A percentile compares a stretch with the other conserved stretches of the same genome.
These are phyloP conservation scores for Berkeleyomyces basicola DNA, from an alignment of 2,329 filamentous ascomycete species.

Conservation along the genomic window DNA sequence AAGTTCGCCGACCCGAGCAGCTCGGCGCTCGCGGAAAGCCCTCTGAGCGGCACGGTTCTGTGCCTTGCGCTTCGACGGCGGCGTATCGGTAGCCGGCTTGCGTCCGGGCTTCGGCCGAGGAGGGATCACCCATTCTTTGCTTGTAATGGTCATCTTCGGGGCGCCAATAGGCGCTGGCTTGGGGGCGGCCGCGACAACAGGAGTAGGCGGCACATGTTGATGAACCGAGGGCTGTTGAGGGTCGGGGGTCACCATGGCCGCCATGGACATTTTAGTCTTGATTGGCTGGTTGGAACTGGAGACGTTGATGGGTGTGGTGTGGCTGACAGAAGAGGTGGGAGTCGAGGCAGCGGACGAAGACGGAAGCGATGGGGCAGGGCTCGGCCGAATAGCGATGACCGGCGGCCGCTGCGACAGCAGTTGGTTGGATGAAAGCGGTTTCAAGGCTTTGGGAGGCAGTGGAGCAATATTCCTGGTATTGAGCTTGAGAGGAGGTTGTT, in stretches of 20 bases:
- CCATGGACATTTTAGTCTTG: constrained; percentile 28
- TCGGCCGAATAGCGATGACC: constrained; percentile 12
- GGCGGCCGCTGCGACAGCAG: constrained; percentile 8
- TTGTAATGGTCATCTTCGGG: constrained; percentile 47
- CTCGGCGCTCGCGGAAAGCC: constrained; percentile 74
- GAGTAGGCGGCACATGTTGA: constrained; percentile 1
- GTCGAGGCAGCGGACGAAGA: constrained; percentile 18
- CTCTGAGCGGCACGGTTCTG: constrained; percentile 88
- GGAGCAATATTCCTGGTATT: constrained; percentile 3
- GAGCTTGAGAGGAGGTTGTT: constrained; percentile 1
- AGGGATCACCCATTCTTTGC: constrained; percentile 73
- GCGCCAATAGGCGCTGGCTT: constrained; percentile 20
- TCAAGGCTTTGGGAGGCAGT: constrained; percentile 3
- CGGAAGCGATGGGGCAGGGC: constrained; percentile 6
- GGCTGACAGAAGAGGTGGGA: constrained; percentile 10
- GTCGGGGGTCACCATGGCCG: constrained; percentile 28
- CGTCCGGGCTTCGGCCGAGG: constrained; percentile 77
- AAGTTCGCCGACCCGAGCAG: constrained; percentile 64
- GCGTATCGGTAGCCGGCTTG: constrained; percentile 86
- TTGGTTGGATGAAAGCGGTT: background rate
- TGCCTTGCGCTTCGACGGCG: constrained; percentile 80
- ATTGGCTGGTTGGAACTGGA: constrained; percentile 13
- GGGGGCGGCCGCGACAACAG: background rate
- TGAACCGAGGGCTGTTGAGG: constrained; percentile 16
- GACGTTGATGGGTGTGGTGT: constrained; percentile 22